A percentile compares a stretch with the other conserved stretches of the same genome.
Conservation (phyloP, 805 yeast species). For the Spathaspora arborariae region DNA sequence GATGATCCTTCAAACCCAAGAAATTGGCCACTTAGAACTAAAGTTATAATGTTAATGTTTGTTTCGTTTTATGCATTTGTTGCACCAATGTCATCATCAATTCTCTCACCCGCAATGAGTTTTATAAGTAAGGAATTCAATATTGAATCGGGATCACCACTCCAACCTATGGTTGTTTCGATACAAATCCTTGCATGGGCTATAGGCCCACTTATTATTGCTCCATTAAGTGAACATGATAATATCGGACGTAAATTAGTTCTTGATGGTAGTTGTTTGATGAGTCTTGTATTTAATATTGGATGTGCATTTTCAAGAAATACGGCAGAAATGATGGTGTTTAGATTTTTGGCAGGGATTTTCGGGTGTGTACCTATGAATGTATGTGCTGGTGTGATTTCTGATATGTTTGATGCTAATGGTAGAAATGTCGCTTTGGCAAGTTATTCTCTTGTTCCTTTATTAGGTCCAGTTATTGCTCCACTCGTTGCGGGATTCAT, state of each 20-base stretch:
- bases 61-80: conserved; percentile 35
- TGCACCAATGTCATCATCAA: conserved; percentile 40
- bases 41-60: conserved; percentile 19
- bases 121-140: conserved; percentile 26
- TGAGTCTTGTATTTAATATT: conserved; percentile 29
- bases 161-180: conserved; percentile 30
- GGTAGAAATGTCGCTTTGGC: conserved; percentile 33
- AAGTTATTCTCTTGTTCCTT: conserved; percentile 33
- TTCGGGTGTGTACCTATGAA: conserved; percentile 37
- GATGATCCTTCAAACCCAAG: conserved; percentile 33
- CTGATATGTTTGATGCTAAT: conserved; percentile 33
- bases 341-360: conserved; percentile 33
- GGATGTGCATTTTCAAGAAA: conserved; percentile 34
- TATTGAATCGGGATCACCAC: conserved; percentile 17
- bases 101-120: conserved; percentile 33
- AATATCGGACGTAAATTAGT: conserved; percentile 33
- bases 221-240: conserved; percentile 37
- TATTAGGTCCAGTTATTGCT: conserved; percentile 36
- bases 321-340: conserved; percentile 30
- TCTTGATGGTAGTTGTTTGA: conserved; percentile 31
- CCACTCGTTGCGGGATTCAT: conserved; percentile 36
- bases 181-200: conserved; percentile 39
- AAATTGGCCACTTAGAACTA: conserved; percentile 26
- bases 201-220: conserved; percentile 35
- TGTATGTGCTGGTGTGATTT: conserved; percentile 37